phyloP scores from a whole-genome alignment of 768 basidiomycete species.

The Hortiboletus flavorubellus region DNA sequence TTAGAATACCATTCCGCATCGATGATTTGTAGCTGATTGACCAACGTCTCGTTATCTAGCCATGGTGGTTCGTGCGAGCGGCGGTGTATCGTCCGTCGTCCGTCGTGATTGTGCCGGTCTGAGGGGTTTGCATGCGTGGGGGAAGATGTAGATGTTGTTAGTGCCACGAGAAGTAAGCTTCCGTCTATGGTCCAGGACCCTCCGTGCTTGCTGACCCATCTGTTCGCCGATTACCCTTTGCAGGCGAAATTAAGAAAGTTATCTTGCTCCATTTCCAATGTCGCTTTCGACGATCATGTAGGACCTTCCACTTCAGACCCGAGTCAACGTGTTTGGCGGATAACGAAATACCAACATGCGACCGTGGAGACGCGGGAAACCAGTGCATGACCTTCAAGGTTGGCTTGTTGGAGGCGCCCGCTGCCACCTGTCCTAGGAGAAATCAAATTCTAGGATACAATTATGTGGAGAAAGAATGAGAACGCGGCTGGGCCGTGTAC shows the following conservation, averaged over 20 bases:
- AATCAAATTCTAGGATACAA: not conserved
- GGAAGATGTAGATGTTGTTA: not conserved
- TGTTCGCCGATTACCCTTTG: slow-evolving; percentile 2
- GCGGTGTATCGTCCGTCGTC: not conserved
- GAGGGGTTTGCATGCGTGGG: not conserved
- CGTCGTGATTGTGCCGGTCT: not conserved
- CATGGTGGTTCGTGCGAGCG: not conserved
- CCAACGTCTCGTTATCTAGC: not conserved
- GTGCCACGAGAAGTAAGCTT: slow-evolving; percentile 2
- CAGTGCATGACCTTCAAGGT: not conserved
- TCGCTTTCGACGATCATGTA: not conserved
- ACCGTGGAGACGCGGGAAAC: not conserved
- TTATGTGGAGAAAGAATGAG: slow-evolving; percentile 2
- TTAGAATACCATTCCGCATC: not conserved
- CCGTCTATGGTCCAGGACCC: not conserved
- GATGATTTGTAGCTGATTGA: not conserved
- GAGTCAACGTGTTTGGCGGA: not conserved
- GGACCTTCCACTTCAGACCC: not conserved
- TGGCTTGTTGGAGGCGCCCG: not conserved
- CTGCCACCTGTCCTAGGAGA: not conserved
- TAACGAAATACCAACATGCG: not conserved
- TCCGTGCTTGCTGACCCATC: slow-evolving; percentile 1
- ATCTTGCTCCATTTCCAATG: not conserved
- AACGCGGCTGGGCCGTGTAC: not conserved
- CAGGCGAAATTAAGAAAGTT: not conserved